Percentiles rank a stretch among this genome's conserved stretches.
These are phyloP conservation scores for Sporothrix dimorphospora DNA, from an alignment of 2,329 filamentous ascomycete species.

Conservation along the genomic window DNA sequence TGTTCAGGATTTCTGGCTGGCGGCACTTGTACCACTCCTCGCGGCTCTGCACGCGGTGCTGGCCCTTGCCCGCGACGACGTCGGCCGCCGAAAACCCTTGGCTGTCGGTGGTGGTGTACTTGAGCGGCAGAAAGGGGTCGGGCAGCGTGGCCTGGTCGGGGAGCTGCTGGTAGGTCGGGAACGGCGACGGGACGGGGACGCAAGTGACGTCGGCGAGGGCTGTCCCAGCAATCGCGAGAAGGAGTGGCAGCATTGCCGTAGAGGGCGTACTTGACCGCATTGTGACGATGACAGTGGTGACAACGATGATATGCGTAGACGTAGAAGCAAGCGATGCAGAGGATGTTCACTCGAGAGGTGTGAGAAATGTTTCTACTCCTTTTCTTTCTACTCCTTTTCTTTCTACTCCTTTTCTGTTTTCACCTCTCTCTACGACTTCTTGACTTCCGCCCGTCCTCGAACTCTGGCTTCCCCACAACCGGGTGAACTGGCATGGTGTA, in stretches of 20 bases:
- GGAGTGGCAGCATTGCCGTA: not conserved
- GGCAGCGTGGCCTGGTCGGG: not conserved
- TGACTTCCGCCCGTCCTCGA: not conserved
- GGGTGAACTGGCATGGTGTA: not conserved
- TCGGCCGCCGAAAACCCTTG: conserved; percentile 38
- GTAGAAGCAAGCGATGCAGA: not conserved
- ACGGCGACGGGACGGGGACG: not conserved
- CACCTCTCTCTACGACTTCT: not conserved
- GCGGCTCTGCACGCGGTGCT: conserved; percentile 47
- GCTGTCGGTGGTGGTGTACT: conserved; percentile 35
- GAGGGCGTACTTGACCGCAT: not conserved
- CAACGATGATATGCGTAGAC: not conserved
- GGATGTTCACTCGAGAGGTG: conserved; percentile 26
- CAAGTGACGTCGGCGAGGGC: conserved; percentile 1
- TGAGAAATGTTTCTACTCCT: not conserved
- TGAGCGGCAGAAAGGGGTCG: not conserved
- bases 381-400: not conserved
- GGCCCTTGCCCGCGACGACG: conserved; percentile 46
- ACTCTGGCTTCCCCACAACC: not conserved
- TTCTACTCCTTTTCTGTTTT: not conserved
- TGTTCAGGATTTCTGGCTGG: conserved; percentile 53
- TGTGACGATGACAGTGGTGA: not conserved
- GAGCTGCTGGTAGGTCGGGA: conserved; percentile 1
- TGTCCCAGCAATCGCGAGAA: not conserved
- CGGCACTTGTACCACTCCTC: conserved; percentile 55